Conservation (phyloP, 495 filamentous ascomycete genomes). For the Paragyromitra xinjiangensis region DNA sequence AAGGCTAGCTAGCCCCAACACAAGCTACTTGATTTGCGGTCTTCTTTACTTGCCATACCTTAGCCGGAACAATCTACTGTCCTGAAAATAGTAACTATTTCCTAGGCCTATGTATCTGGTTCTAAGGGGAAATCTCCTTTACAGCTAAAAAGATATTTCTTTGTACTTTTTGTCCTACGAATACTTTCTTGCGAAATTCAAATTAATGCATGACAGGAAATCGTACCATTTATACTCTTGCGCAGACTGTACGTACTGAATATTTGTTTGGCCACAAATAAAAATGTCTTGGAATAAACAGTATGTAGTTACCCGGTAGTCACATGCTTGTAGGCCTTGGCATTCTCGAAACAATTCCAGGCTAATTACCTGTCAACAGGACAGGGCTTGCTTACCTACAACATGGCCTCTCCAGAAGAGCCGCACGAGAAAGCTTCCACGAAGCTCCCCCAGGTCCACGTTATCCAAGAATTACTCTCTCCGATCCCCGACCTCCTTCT, state of each 20-base stretch:
- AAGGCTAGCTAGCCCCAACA: not conserved
- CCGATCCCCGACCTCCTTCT: conserved; percentile 6
- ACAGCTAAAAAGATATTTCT: too few species aligned
- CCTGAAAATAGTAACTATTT: not conserved
- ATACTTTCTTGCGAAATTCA: too few species aligned
- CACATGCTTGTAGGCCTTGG: not conserved
- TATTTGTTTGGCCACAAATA: too few species aligned
- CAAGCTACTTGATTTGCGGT: not conserved
- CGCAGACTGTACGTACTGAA: too few species aligned
- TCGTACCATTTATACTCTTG: too few species aligned
- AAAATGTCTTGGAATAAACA: too few species aligned
- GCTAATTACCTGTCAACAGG: conserved; percentile 19
- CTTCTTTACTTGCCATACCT: not conserved
- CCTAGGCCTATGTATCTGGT: too few species aligned
- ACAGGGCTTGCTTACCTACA: conserved; percentile 11
- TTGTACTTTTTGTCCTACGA: too few species aligned
- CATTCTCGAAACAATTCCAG: not conserved
- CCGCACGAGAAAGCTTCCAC: conserved; percentile 26
- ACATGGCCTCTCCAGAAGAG: conserved; percentile 40
- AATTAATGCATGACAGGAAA: too few species aligned
- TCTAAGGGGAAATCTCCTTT: too few species aligned
- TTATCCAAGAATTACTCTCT: conserved; percentile 41
- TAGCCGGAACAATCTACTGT: not conserved
- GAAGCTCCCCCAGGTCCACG: conserved; percentile 27
- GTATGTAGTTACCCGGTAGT: conserved; percentile 31